Base-by-base conservation (phyloP, 2,329 filamentous ascomycete species). In the Dothideomycetidae sp. region DNA sequence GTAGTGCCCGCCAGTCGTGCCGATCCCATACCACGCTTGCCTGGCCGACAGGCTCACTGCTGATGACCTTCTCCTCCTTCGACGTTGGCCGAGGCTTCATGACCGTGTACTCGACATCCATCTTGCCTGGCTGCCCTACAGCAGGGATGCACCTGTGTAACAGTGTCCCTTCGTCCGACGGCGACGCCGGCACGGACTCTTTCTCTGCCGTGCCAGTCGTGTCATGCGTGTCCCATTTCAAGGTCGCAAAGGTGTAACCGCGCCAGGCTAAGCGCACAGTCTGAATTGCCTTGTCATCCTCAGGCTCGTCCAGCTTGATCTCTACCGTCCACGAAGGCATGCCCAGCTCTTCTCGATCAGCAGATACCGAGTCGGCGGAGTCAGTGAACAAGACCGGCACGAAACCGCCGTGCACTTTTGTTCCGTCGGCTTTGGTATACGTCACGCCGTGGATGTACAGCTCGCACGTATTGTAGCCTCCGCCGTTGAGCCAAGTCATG, bases 401-500 rank as follows among this genome's bases (percentile, higher is more conserved):
- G 45, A 67, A 75, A 0, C 66, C 66, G 2, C 70, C 72, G 11
- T 53, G 52, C 1, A 71, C 46, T 0, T 60, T 51, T 0, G 55
- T 53, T 1, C 71, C 70, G 36, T 68, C 49, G 2, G 60, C 56
- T 44, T 64, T 67, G 2, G 53, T 59, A 43, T 73, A 74, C 41
- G 73, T 53, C 1, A 77, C 67, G 0, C 69, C 73, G 42, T 78
- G 73, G 7, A 78, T 64, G 48, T 71, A 76, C 1, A 78, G 59
- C 0, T 71, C 73, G 11, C 73, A 56, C 46, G 66, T 64, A 13
- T 57, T 63, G 48, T 77, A 77, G 1, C 72, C 70, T 1, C 56
- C 53, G 2, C 72, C 71, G 3, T 68, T 71, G 0, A 78, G 62
- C 71, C 73, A 77, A 23, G 66, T 60, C 58, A 78, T 64, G 1